Evolutionary conservation across 805 yeast species (phyloP).

Genomic region (Torulaspora indica): DNA sequence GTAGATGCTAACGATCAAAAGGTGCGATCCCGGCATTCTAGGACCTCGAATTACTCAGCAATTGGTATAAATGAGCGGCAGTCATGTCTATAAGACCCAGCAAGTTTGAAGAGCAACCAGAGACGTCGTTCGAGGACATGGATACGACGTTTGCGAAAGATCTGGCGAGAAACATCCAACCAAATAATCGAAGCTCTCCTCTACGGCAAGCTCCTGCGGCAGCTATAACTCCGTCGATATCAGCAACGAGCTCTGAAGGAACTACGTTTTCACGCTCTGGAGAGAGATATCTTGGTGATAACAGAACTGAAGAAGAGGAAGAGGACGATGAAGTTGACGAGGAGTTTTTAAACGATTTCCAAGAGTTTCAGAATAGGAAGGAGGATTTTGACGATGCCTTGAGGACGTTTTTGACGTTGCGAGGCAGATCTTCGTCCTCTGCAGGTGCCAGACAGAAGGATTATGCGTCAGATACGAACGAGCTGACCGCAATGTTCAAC

Average conservation of each 20-base stretch:
- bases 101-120: conserved; percentile 22
- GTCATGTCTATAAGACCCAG: conserved; percentile 24
- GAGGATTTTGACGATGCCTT: conserved; percentile 29
- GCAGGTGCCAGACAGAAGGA: neutral
- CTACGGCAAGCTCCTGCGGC: conserved; percentile 7
- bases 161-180: neutral
- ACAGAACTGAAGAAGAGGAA: conserved; percentile 16
- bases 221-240: conserved; percentile 21
- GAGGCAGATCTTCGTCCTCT: conserved; percentile 3
- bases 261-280: conserved; percentile 28
- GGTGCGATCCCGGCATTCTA: neutral
- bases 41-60: neutral
- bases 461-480: conserved; percentile 5
- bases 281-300: conserved; percentile 15
- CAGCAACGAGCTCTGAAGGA: conserved; percentile 31
- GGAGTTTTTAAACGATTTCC: conserved; percentile 29
- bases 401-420: conserved; percentile 18
- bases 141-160: conserved; percentile 27
- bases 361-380: conserved; percentile 28
- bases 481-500: conserved; percentile 18
- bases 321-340: conserved; percentile 24
- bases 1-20: neutral
- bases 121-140: conserved; percentile 34
- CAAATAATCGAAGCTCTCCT: conserved; percentile 11
- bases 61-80: neutral